Evolutionary conservation across 1,284 basidiomycete species (phyloP), one percentile per base, ranked within the genome.

Genomic region (Porogramme epimiltina): DNA sequence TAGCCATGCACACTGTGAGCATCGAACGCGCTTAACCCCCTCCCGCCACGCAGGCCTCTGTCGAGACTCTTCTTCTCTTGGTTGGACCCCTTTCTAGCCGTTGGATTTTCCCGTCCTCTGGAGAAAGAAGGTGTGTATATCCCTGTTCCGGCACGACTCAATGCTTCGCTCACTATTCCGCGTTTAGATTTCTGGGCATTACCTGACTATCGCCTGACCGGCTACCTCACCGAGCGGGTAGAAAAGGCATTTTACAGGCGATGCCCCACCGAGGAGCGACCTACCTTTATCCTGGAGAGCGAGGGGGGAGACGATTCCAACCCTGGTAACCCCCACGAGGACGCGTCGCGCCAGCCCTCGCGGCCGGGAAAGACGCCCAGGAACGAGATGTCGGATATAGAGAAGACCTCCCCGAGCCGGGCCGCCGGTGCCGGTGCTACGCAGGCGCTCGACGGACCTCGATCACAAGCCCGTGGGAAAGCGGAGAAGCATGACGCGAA

Each of bases 31-130:
- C 37, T 34, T 25, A 25, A 18, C 22, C 4, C 24, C 38, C 16
- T 33, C 6, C 10, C 18, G 10, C 23, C 23, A 13, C 23, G n/a
- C 45, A 76, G 74, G 8, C 58, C 62, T 51, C 58, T 77, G 16
- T 82, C 80, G 2, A 70, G 68, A 39, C 62, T 83, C 3, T 54
- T 77, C 10, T 78, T 81, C 42, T 68, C 73, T 24, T 84, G 82
- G 81, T 58, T 84, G 0, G 68, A 69, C 33, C 72, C 80, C 0
- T 78, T 84, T 49, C 70, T 83, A 3, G 64, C 71, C 23, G 80
- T 82, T 24, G 81, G 81, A 0, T 84, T 77, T 56, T 78, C 80
- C n/a, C 70, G 81, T 36, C 81, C 81, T 0, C 58, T 83, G 16
- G 69, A 82, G 66, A 75, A 79, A 66, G 80, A 83, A 39, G 82